phyloP scores from a whole-genome alignment of 805 yeast species.

The Isabelozyma pseudorhagii region DNA sequence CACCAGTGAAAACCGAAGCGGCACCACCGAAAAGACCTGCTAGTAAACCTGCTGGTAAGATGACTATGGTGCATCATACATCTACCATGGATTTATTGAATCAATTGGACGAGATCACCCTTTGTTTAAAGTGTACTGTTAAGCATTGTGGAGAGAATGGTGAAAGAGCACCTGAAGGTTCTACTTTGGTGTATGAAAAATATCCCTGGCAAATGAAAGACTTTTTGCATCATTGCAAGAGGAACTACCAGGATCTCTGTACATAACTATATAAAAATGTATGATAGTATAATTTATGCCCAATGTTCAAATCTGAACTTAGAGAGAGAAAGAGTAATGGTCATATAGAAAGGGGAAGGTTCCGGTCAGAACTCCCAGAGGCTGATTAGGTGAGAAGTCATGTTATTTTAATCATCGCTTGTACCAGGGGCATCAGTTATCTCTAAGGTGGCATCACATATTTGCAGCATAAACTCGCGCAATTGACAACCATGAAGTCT shows the following conservation, averaged over 20 bases:
- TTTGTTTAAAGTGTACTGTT: slow-evolving; percentile 30
- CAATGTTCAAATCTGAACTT: too few relatives aligned
- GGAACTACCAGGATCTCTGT: slow-evolving; percentile 5
- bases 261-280: neutral
- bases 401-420: too few relatives aligned
- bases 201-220: slow-evolving; percentile 18
- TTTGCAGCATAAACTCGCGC: neutral
- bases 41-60: slow-evolving; percentile 7
- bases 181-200: slow-evolving; percentile 16
- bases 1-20: slow-evolving; percentile 1
- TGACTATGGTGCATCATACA: slow-evolving; percentile 17
- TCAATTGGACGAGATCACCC: slow-evolving; percentile 16
- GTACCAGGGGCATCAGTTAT: too few relatives aligned
- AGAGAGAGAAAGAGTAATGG: too few relatives aligned
- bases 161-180: slow-evolving; percentile 17
- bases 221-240: slow-evolving; percentile 14
- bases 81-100: slow-evolving; percentile 23
- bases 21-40: neutral
- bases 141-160: slow-evolving; percentile 16
- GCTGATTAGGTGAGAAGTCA: too few relatives aligned
- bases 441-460: too few relatives aligned
- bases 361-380: too few relatives aligned
- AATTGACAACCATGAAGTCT: neutral
- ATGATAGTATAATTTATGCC: neutral
- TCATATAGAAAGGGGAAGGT: too few relatives aligned